Evolutionary conservation across 1,284 basidiomycete genomes (phyloP).

Genomic region (Cryptococcus floricola): DNA sequence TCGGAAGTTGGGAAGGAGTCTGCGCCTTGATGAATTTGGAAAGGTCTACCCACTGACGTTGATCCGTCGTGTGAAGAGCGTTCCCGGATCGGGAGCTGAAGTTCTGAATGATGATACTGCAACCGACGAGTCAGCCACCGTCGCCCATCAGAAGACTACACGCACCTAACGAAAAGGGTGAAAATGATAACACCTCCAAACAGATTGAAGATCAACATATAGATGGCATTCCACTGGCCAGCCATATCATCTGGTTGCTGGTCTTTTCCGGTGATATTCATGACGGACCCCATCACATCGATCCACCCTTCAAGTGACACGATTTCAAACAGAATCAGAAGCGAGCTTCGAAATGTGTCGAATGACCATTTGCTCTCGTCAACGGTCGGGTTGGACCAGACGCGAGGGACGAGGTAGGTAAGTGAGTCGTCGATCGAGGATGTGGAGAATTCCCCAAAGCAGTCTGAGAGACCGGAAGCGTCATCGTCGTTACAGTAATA

Average conservation of each 20-base stretch:
- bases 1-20: slow-evolving; percentile 64
- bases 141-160: not conserved
- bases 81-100: slow-evolving; percentile 81
- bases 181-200: slow-evolving; percentile 87
- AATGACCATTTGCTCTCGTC: slow-evolving; percentile 74
- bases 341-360: slow-evolving; percentile 77
- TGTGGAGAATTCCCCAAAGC: slow-evolving; percentile 67
- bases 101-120: slow-evolving; percentile 87
- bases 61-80: slow-evolving; percentile 79
- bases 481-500: slow-evolving; percentile 77
- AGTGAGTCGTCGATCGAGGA: slow-evolving; percentile 54
- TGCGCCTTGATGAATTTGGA: slow-evolving; percentile 85
- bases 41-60: slow-evolving; percentile 92
- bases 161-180: slow-evolving; percentile 80
- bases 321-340: slow-evolving; percentile 94
- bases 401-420: slow-evolving; percentile 72
- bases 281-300: slow-evolving; percentile 80
- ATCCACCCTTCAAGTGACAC: slow-evolving; percentile 96
- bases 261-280: slow-evolving; percentile 69
- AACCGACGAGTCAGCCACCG: no score
- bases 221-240: slow-evolving; percentile 78
- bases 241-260: slow-evolving; percentile 68
- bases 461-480: slow-evolving; percentile 60
- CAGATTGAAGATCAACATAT: slow-evolving; percentile 90
- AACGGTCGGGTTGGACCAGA: slow-evolving; percentile 79